Base-by-base conservation (phyloP, 768 basidiomycete genomes). In the Tulasnella calospora region DNA sequence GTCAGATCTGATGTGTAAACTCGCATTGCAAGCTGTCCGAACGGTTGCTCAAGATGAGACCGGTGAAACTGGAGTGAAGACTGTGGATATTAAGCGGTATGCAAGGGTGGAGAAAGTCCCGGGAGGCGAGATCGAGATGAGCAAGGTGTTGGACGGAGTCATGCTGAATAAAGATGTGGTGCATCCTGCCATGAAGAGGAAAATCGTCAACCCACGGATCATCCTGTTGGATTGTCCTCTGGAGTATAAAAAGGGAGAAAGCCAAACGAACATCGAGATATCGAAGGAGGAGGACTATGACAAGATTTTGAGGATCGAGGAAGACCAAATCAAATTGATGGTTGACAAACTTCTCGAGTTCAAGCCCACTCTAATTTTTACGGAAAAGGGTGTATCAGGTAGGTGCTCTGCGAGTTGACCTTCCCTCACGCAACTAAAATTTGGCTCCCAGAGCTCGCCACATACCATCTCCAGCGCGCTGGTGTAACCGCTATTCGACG, bases 131-230 rank as follows among this genome's bases (percentile, higher is more conserved):
- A 98, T 99, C 82, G 98, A 99, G 86, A 89, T 96, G 79, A 94
- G 92, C 79, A 85, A 86, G 79, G 97, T 99, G 4, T 84, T 99
- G 77, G 89, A 88, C 75, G 97, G 98, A 70, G 92, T 99, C 76
- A 95, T 99, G 92, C 85, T 99, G 82, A 99, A 99, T 90, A 99
- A 99, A 88, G 98, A 99, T 83, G 93, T 99, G 82, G 98, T 95
- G 0, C 98, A 99, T 85, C 96, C 98, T 13, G 91, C 94, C 81
- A 99, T 99, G 98, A 87, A 97, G 76, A 85, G 98, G 78, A 87
- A 95, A 81, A 99, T 99, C 84, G 89, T 87, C 79, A 93, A 94
- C 81, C 98, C 97, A 3, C 86, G 96, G 17, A 93, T 99, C 72
- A 86, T 99, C 33, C 85, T 99, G 55, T 86, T 99, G 55, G 96